Conservation (phyloP, 2,329 filamentous ascomycete genomes). For the Dactylonectria estremocensis region DNA sequence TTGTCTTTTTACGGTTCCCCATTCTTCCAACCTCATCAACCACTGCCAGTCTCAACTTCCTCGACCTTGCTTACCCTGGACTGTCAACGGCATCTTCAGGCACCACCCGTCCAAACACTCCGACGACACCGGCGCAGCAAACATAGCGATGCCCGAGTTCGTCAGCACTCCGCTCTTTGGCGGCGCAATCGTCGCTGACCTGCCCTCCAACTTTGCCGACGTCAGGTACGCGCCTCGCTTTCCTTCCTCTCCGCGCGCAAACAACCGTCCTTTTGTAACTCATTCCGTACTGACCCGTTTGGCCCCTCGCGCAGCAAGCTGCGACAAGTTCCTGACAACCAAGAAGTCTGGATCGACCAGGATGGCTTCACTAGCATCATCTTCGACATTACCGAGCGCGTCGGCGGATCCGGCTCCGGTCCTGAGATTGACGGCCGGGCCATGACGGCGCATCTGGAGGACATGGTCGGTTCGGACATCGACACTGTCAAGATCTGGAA, state of each 20-base stretch:
- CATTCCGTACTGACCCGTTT: constrained; percentile 22
- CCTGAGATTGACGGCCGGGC: constrained; percentile 79
- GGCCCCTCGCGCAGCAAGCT: constrained; percentile 69
- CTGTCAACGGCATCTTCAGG: constrained; percentile 21
- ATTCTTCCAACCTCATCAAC: constrained; percentile 1
- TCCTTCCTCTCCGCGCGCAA: constrained; percentile 25
- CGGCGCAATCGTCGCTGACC: constrained; percentile 78
- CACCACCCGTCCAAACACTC: constrained; percentile 1
- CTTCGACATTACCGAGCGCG: constrained; percentile 90
- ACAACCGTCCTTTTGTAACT: not conserved
- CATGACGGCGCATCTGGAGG: constrained; percentile 77
- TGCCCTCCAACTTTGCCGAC: constrained; percentile 79
- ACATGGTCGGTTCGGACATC: constrained; percentile 76
- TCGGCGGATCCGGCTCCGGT: constrained; percentile 68
- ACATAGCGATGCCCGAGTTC: constrained; percentile 66
- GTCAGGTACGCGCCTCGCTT: constrained; percentile 72
- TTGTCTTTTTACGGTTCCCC: constrained; percentile 16
- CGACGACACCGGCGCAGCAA: not conserved
- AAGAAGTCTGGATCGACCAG: constrained; percentile 92
- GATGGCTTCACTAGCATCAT: constrained; percentile 90
- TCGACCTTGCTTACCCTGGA: constrained; percentile 17
- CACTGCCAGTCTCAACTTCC: not conserved
- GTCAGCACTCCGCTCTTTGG: constrained; percentile 76
- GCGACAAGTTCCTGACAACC: constrained; percentile 85
- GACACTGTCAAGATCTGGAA: constrained; percentile 78